Evolutionary conservation across 345 rosid species (phyloP), one percentile per base, ranked within the genome.

Genomic region (Eutrema yunnanense): DNA sequence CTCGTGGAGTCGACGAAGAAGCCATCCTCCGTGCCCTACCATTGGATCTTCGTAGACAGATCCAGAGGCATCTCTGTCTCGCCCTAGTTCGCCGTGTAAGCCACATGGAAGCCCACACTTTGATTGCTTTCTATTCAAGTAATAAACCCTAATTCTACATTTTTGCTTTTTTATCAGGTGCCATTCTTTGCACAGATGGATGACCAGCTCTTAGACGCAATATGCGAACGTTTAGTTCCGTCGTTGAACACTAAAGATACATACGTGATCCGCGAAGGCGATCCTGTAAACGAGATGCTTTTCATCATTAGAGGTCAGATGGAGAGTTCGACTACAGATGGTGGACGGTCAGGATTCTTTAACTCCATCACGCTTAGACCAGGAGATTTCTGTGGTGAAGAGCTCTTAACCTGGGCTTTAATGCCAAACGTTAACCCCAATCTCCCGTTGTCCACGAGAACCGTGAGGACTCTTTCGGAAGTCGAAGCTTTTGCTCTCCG

Each of bases 301-400:
- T 92, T 92, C 86, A 83, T 90, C 61, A 86, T 92, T n/a, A 82
- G 98, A 81, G 98, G 98, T 16, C 82, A 83, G 67, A 72, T 92
- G 73, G 92, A 92, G 79, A 92, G 98, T 86, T 85, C 90, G 22
- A 90, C 95, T 14, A 92, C 96, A 33, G 85, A 92, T 38, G 95
- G 98, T 29, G 96, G 96, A 42, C 81, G 96, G 48, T 33, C 84
- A 26, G 96, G 96, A 8, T 92, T 90, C 78, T 92, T 77, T 85
- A 92, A 86, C 69, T 85, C 95, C 22, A 92, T 88, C 36, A 84
- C 85, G 13, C 86, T 92, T 6, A 78, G 85, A 44, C 78, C 88
- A 1, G 95, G 95, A 6, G 98, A 88, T 71, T 92, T 92, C 74
- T 92, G 96, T 22, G 96, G 98, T 4, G 96, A 92, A 83, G 98